Evolutionary conservation across 257 asterid species (phyloP).

Genomic region (Marsdenia floribunda): DNA sequence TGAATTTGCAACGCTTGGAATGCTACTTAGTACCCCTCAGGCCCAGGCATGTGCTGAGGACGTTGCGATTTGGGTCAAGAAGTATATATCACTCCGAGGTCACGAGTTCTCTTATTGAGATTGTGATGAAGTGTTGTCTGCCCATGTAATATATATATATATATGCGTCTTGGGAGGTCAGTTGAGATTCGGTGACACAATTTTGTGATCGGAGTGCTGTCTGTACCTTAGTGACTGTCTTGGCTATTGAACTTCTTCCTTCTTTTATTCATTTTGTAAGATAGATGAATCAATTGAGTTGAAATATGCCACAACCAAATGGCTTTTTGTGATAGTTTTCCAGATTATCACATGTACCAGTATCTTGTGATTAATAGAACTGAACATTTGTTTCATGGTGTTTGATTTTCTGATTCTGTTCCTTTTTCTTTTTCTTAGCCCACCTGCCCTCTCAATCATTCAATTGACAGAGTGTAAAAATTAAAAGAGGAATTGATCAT

Average conservation of each 20-base stretch:
- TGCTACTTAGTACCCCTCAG: conserved; percentile 85
- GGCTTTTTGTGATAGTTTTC: conserved; percentile 20
- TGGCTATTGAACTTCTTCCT: conserved; percentile 16
- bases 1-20: conserved; percentile 81
- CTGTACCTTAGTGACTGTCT: background rate
- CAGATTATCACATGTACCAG: conserved; percentile 16
- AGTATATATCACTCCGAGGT: conserved; percentile 79
- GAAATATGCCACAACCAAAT: conserved; percentile 8
- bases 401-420: background rate
- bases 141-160: background rate
- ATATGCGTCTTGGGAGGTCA: background rate
- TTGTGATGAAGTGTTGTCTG: background rate
- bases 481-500: background rate
- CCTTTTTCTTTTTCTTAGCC: background rate
- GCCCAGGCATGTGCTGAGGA: conserved; percentile 90
- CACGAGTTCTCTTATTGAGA: conserved; percentile 81
- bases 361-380: conserved; percentile 10
- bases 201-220: conserved; percentile 6
- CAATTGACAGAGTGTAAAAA: too few relatives aligned
- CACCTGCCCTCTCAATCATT: background rate
- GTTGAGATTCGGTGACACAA: background rate
- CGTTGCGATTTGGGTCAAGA: conserved; percentile 90
- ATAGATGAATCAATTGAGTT: conserved; percentile 27
- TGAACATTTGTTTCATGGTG: background rate
- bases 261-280: conserved; percentile 32